phyloP scores from a whole-genome alignment of 805 yeast species.

The Candida palmyrensis region DNA sequence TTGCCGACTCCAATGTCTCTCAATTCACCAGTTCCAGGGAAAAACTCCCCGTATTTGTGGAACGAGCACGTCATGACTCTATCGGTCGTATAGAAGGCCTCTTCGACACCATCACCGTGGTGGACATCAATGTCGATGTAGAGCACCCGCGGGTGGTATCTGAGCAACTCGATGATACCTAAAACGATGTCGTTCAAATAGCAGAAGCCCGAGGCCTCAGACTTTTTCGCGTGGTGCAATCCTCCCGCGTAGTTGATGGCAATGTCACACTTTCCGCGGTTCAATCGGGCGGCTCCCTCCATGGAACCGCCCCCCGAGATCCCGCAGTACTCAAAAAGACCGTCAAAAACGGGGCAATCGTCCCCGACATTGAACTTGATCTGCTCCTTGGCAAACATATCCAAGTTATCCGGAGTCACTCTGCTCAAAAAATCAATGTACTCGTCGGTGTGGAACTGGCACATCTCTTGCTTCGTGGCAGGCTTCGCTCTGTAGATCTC shows the following conservation, averaged over 20 bases:
- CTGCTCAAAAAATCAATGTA: conserved; percentile 88
- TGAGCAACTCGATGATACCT: conserved; percentile 76
- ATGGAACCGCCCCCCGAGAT: conserved; percentile 92
- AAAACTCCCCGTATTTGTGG: conserved; percentile 94
- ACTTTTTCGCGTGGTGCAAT: conserved; percentile 94
- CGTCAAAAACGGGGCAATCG: conserved; percentile 94
- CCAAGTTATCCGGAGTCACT: conserved; percentile 89
- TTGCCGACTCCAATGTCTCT: conserved; percentile 88
- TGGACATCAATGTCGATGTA: conserved; percentile 95
- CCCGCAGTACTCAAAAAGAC: conserved; percentile 86
- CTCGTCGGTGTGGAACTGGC: conserved; percentile 97
- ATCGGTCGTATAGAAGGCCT: conserved; percentile 92
- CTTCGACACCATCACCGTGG: conserved; percentile 98
- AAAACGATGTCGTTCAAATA: conserved; percentile 92
- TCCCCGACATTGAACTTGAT: conserved; percentile 94
- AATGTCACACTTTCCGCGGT: conserved; percentile 85
- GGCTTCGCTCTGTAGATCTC: conserved; percentile 96
- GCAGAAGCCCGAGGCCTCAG: conserved; percentile 94
- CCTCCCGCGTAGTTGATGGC: conserved; percentile 98
- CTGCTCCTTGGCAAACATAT: conserved; percentile 81
- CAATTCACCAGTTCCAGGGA: conserved; percentile 95
- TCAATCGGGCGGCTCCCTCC: conserved; percentile 87
- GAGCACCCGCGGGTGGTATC: conserved; percentile 88
- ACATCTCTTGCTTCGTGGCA: conserved; percentile 96
- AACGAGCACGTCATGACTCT: conserved; percentile 95